Conservation (phyloP, 768 basidiomycete species). For the Macrolepiota fuliginosa region DNA sequence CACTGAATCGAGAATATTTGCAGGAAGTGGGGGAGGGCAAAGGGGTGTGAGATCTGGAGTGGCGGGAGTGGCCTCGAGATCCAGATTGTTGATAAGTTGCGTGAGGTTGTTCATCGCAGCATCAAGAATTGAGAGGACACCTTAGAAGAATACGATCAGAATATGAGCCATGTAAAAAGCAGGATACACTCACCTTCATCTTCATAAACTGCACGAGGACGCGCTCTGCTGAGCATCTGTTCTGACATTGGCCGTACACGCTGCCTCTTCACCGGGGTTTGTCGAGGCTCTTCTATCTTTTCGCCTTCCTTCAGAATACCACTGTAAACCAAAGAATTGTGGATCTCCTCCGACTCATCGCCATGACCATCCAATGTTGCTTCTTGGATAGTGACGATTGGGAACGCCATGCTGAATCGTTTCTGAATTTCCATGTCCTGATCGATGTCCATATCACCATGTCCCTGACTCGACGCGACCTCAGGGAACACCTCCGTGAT, state of each 20-base stretch:
- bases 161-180: neutral
- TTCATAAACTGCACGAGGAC: conserved; percentile 51
- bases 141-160: conserved; percentile 25
- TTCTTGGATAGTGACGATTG: conserved; percentile 45
- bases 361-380: conserved; percentile 54
- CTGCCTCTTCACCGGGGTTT: no score
- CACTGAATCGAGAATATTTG: conserved; percentile 7
- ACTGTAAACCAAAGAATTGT: conserved; percentile 18
- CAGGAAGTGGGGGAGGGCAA: conserved; percentile 29
- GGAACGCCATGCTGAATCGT: conserved; percentile 18
- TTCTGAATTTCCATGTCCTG: conserved; percentile 5
- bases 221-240: no score
- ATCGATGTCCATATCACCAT: conserved; percentile 16
- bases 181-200: conserved; percentile 45
- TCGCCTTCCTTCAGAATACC: conserved; percentile 15
- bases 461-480: conserved; percentile 16
- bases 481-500: conserved; percentile 63
- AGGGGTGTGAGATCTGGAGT: conserved; percentile 47
- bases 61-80: conserved; percentile 74
- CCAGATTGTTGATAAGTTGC: conserved; percentile 74
- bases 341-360: conserved; percentile 14
- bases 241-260: conserved; percentile 52
- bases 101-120: conserved; percentile 82
- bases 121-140: conserved; percentile 66
- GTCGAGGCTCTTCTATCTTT: conserved; percentile 17